Base-by-base conservation (phyloP, 192 early-diverging fungal species). In the Podila epicladia region DNA sequence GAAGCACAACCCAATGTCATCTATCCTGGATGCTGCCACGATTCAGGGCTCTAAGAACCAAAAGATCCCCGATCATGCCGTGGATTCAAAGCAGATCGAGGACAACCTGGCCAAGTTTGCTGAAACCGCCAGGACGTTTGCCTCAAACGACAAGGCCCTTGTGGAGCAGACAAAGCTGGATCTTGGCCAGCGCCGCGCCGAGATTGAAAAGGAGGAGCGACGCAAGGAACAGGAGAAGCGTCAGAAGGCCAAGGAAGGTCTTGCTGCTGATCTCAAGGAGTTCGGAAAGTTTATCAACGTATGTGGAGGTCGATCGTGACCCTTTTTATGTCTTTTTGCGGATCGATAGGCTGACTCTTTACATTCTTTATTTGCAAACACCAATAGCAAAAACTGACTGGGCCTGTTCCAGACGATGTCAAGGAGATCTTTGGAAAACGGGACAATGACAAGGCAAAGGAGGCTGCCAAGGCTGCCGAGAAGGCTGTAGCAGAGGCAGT, bases 321-420 rank as follows among this genome's bases (percentile, higher is more conserved):
- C 0, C 3, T 61, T 4, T 61, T 33, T 61, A 15, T 35, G 1
- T 41, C 48, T 11, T 64, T 11, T 64, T 15, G 13, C 41, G 3
- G 41, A 17, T 15, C 8, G 41, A 15, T 41, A 15, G 15, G 32
- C n/a, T 64, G n/a, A 45, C 35, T 37, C 37, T 32, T 45, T 24
- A 9, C 0, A n/a, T 7, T 12, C 53, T 55, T 7, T 3, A 26
- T 45, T 45, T 45, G 41, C 41, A 3, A 45, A 45, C 51, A n/a
- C 8, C 53, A 24, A 22, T 71, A 80, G 71, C 72, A 73, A 73
- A 75, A 94, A 84, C 87, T 97, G 22, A 91, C 91, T 65, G 89
- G 89, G 13, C 94, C 96, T 9, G 90, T 95, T 69, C 96, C 96
- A 0, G 85, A 89, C 29, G 96, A 97, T 73, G 82, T 97, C 32